These are phyloP conservation scores for Penicillium glabrum DNA, from an alignment of 2,329 filamentous ascomycete genomes.

Conservation along the genomic window DNA sequence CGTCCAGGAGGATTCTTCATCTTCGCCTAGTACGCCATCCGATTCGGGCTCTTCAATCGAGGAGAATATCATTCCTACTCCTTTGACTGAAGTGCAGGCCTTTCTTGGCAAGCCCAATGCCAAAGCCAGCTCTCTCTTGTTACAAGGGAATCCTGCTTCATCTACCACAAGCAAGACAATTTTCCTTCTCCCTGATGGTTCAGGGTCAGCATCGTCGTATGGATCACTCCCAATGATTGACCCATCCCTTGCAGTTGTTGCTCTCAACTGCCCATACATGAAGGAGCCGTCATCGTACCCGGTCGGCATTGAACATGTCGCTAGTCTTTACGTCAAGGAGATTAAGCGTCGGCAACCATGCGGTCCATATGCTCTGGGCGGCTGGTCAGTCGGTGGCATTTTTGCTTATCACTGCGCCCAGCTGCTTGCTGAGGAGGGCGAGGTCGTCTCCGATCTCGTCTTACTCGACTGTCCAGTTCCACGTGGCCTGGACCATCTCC, in stretches of 20 bases:
- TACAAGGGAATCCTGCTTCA: conserved; percentile 9
- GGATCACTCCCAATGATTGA: conserved; percentile 40
- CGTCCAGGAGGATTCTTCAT: too few species aligned
- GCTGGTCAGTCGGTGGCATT: conserved; percentile 4
- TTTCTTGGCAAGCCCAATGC: too few species aligned
- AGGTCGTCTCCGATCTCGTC: not conserved
- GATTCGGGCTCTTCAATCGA: too few species aligned
- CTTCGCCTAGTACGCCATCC: too few species aligned
- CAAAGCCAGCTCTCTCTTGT: not conserved
- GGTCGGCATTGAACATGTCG: not conserved
- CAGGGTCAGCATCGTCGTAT: conserved; percentile 48
- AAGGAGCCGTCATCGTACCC: conserved; percentile 1
- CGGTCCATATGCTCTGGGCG: conserved; percentile 6
- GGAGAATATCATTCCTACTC: too few species aligned
- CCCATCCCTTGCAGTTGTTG: conserved; percentile 52
- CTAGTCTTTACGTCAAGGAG: not conserved
- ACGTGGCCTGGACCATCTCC: too few species aligned
- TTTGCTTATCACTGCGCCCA: not conserved
- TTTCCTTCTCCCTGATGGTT: conserved; percentile 52
- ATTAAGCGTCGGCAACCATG: not conserved
- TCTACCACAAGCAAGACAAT: conserved; percentile 21
- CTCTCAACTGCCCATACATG: conserved; percentile 48
- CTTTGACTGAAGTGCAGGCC: too few species aligned
- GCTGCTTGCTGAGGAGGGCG: not conserved
- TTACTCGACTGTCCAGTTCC: not conserved